A percentile compares a stretch with the other conserved stretches of the same genome.
These are phyloP conservation scores for Eucalyptus marginata DNA, from an alignment of 345 rosid species.

Conservation along the genomic window DNA sequence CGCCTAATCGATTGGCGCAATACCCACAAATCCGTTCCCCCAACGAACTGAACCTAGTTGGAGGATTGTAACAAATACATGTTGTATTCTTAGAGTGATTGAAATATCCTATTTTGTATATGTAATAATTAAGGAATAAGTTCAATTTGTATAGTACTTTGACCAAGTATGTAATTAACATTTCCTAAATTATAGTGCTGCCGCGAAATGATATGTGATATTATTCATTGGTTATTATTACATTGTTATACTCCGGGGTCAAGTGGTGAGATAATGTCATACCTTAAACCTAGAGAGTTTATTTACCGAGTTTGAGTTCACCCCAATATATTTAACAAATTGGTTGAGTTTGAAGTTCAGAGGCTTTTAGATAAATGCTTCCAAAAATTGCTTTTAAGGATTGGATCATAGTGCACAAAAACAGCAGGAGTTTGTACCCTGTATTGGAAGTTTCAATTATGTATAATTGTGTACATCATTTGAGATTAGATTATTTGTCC, in stretches of 20 bases:
- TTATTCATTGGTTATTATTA: neutral
- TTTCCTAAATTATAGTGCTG: neutral
- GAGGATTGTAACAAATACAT: neutral
- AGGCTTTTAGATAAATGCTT: neutral
- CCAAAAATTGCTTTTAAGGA: neutral
- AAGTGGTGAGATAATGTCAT: neutral
- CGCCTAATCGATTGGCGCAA: neutral
- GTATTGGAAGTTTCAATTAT: too few species aligned
- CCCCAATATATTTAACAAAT: neutral
- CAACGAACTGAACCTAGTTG: accelerated
- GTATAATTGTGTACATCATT: neutral
- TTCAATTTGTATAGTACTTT: neutral
- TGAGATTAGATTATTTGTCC: neutral
- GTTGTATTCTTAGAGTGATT: neutral
- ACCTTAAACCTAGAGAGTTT: neutral
- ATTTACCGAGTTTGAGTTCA: neutral
- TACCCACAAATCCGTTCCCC: neutral
- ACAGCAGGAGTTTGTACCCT: neutral
- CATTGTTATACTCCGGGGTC: neutral
- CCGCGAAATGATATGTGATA: neutral
- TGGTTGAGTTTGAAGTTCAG: neutral
- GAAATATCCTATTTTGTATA: neutral
- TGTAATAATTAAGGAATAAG: neutral
- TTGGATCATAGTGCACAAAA: neutral
- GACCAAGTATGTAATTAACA: neutral